Evolutionary conservation across 306 rosid genomes (phyloP).

Genomic region (Trifolium dubium): DNA sequence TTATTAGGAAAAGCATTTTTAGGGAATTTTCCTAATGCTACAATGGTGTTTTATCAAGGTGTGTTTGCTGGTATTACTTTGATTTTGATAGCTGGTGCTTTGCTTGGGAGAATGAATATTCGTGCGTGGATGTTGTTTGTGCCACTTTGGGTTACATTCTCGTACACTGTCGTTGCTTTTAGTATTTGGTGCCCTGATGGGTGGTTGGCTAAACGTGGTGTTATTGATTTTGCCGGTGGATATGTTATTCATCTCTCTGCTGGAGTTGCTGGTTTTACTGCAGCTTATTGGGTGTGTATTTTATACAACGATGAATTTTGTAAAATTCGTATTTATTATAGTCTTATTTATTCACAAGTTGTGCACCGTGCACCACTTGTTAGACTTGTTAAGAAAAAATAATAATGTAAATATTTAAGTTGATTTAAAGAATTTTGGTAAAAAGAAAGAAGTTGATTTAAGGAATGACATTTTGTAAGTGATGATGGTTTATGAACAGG

Average conservation of each 20-base stretch:
- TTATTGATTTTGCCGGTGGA: slow-evolving; percentile 61
- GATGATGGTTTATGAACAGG: slow-evolving; percentile 10
- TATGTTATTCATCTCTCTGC: slow-evolving; percentile 57
- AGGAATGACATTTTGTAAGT: too few species aligned
- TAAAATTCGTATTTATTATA: too few species aligned
- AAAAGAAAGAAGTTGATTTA: too few species aligned
- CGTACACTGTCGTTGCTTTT: slow-evolving; percentile 50
- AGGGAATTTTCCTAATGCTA: slow-evolving; percentile 54
- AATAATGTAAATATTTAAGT: too few species aligned
- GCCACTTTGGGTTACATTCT: slow-evolving; percentile 57
- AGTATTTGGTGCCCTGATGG: slow-evolving; percentile 62
- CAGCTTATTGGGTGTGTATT: slow-evolving; percentile 50
- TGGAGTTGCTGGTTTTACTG: slow-evolving; percentile 60
- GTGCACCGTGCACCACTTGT: too few species aligned
- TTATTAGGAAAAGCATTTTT: slow-evolving; percentile 49
- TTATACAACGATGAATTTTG: too few species aligned
- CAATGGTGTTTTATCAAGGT: slow-evolving; percentile 57
- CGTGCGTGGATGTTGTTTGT: slow-evolving; percentile 64
- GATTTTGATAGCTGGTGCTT: slow-evolving; percentile 54
- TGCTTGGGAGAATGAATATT: slow-evolving; percentile 61
- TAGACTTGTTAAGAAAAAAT: too few species aligned
- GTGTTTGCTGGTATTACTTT: slow-evolving; percentile 56
- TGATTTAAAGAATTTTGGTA: too few species aligned
- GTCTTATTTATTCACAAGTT: too few species aligned
- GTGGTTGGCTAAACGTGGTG: slow-evolving; percentile 53